Evolutionary conservation across 352 stramenopile species (phyloP).

Genomic region (Globisporangium spinosum): DNA sequence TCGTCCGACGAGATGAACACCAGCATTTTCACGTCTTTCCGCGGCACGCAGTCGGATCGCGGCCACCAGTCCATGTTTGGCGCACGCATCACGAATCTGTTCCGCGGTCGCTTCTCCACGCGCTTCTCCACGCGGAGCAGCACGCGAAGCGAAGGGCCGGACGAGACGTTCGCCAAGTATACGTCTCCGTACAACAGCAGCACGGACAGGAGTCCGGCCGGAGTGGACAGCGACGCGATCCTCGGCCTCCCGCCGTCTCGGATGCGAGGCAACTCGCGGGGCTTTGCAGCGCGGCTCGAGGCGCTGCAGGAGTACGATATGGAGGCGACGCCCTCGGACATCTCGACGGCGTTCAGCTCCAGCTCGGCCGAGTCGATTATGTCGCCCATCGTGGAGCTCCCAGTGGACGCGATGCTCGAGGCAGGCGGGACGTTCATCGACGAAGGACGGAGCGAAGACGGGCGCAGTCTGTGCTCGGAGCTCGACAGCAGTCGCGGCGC

Average conservation of each 20-base stretch:
- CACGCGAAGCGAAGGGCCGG: conserved; percentile 24
- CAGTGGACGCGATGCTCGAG: conserved; percentile 50
- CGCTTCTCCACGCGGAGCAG: conserved; percentile 28
- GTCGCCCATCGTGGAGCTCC: conserved; percentile 46
- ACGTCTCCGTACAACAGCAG: conserved; percentile 35
- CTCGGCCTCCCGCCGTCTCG: conserved; percentile 20
- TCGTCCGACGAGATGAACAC: conserved; percentile 46
- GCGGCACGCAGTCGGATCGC: conserved; percentile 31
- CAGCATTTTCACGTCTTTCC: conserved; percentile 56
- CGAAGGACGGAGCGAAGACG: conserved; percentile 15
- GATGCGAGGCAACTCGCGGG: conserved; percentile 18
- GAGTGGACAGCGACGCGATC: conserved; percentile 29
- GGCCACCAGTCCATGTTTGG: conserved; percentile 36
- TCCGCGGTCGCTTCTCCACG: conserved; percentile 44
- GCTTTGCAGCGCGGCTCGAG: conserved; percentile 44
- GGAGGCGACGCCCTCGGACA: conserved; percentile 27
- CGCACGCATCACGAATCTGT: conserved; percentile 63
- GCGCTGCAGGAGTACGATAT: conserved; percentile 65
- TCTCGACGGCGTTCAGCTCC: conserved; percentile 36
- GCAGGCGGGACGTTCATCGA: conserved; percentile 35
- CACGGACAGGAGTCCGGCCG: conserved; percentile 10
- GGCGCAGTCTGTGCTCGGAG: conserved; percentile 9
- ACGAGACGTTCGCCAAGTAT: conserved; percentile 44
- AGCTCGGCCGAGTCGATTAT: conserved; percentile 36
- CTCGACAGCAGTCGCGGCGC: conserved; percentile 15